These are phyloP conservation scores for Stemphylium vesicarium DNA, from an alignment of 2,329 filamentous ascomycete genomes.

Conservation along the genomic window DNA sequence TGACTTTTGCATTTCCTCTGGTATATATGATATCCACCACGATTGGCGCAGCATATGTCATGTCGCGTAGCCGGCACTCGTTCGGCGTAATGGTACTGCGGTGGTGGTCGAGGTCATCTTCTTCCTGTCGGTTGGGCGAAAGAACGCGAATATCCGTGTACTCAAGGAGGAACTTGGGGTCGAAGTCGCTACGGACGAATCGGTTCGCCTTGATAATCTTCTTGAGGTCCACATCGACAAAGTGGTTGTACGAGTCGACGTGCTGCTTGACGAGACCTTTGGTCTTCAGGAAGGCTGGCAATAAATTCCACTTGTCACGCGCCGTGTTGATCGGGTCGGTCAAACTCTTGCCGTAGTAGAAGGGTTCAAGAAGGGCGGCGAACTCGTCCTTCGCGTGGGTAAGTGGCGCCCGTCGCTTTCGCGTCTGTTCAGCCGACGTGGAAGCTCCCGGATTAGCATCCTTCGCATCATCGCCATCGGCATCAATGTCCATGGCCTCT, in stretches of 20 bases:
- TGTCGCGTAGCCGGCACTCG: slow-evolving; percentile 93
- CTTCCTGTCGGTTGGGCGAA: slow-evolving; percentile 78
- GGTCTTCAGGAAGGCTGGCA: slow-evolving; percentile 97
- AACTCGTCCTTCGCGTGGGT: slow-evolving; percentile 57
- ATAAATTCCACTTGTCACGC: slow-evolving; percentile 92
- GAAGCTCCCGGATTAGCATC: slow-evolving; percentile 28
- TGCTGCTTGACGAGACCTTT: slow-evolving; percentile 97
- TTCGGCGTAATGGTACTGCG: slow-evolving; percentile 78
- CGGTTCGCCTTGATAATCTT: slow-evolving; percentile 94
- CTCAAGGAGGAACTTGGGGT: slow-evolving; percentile 91
- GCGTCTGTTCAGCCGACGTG: slow-evolving; percentile 32
- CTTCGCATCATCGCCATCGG: slow-evolving; percentile 12
- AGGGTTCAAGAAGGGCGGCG: slow-evolving; percentile 70
- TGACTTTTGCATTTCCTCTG: slow-evolving; percentile 76
- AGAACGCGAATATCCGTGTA: slow-evolving; percentile 89
- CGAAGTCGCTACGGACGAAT: slow-evolving; percentile 87
- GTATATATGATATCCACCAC: slow-evolving; percentile 91
- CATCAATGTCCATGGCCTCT: slow-evolving; percentile 17
- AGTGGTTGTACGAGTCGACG: slow-evolving; percentile 98
- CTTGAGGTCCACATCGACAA: slow-evolving; percentile 94
- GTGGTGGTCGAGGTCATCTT: slow-evolving; percentile 63
- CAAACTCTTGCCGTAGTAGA: slow-evolving; percentile 71
- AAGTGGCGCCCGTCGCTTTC: slow-evolving; percentile 37
- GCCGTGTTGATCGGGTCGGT: slow-evolving; percentile 74
- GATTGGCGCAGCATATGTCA: slow-evolving; percentile 97